A percentile compares a stretch with the other conserved stretches of the same genome.
These are phyloP conservation scores for Sindora glabra DNA, from an alignment of 306 rosid genomes.

Conservation along the genomic window DNA sequence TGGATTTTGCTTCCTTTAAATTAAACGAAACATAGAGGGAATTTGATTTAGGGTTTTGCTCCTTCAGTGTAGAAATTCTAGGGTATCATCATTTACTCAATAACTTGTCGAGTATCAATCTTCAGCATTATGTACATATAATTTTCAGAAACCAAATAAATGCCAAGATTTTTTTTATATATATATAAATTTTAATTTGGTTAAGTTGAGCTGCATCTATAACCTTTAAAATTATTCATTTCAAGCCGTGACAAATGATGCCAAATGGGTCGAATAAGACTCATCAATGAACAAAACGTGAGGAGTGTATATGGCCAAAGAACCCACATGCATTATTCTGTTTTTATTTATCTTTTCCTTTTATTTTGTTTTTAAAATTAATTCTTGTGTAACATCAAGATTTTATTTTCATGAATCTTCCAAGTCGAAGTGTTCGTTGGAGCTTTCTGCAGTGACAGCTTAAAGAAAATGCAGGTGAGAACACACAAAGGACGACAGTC, in stretches of 20 bases:
- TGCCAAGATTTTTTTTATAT: too few species aligned
- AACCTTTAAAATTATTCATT: too few species aligned
- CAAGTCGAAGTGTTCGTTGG: conserved; percentile 25
- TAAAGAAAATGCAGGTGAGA: conserved; percentile 19
- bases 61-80: conserved; percentile 1
- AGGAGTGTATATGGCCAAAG: conserved; percentile 46
- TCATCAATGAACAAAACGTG: conserved; percentile 55
- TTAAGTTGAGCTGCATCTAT: too few species aligned
- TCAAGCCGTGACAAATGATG: background rate
- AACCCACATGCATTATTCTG: background rate
- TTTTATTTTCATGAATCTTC: conserved; percentile 9
- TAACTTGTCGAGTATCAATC: background rate
- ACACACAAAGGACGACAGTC: conserved; percentile 39
- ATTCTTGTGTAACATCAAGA: conserved; percentile 1
- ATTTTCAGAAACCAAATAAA: too few species aligned
- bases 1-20: background rate
- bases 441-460: conserved; percentile 17
- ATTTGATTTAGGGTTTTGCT: background rate
- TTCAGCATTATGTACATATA: too few species aligned
- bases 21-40: background rate
- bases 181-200: too few species aligned
- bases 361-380: background rate
- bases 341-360: background rate
- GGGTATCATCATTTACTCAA: background rate
- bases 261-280: conserved; percentile 29